Base-by-base conservation (phyloP, 1,284 basidiomycete species). In the Sutorius eximius region DNA sequence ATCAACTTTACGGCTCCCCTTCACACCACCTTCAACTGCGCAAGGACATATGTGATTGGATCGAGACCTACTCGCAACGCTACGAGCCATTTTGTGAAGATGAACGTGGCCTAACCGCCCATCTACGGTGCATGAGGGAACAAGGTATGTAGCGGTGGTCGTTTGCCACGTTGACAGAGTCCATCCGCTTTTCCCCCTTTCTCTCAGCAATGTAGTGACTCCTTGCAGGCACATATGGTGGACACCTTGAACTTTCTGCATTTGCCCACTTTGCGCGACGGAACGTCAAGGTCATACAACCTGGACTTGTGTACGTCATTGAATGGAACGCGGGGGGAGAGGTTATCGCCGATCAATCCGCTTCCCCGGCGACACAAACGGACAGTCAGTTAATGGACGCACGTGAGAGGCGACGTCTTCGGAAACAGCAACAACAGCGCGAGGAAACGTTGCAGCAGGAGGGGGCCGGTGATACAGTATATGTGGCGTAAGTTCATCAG, bases 61-160 rank as follows among this genome's bases (percentile, higher is more conserved):
- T 95, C 49, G 83, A 82, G 47, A 65, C 70, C 5, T 81, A 93
- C 68, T 80, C 83, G 45, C 77, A 84, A 44, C 81, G 87, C 29
- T 96, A 94, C 69, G 89, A 85, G 55, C 89, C 89, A 6, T 96
- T 96, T 68, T 90, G 95, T 37, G 93, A 96, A 67, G 90, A 92
- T 64, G 91, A 91, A 63, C 78, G 89, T 49, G 86, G 88, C 16
- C 74, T 91, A 52, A 82, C 83, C 16, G 79, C 79, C 1, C 89
- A 93, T 73, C 71, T 93, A 37, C 69, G 77, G 47, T 87, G 83
- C 61, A 93, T 93, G 90, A 74, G 86, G 49, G 82, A 89, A 71
- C 83, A 82, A 64, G 89, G 89, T 87, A 61, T 54, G 82, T 67
- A 41, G 40, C 50, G 12, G 15, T 52, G 20, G 44, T 45, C 20